These are phyloP conservation scores for Hymenotorrendiella dingleyae DNA, from an alignment of 2,329 filamentous ascomycete species.

Conservation along the genomic window DNA sequence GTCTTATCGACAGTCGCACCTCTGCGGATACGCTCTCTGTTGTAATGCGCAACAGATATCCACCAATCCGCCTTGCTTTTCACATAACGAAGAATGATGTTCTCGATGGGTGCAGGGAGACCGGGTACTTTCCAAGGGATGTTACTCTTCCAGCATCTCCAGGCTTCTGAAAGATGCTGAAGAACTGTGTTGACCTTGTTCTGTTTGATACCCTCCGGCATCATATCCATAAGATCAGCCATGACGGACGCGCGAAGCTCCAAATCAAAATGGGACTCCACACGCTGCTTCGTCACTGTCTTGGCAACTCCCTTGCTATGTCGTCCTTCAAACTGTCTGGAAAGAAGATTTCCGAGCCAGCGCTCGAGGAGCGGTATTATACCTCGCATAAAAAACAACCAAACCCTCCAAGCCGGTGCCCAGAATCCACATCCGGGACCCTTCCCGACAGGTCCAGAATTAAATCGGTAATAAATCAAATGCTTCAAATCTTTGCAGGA, in stretches of 20 bases:
- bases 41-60: slow-evolving; percentile 98
- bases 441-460: slow-evolving; percentile 92
- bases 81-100: slow-evolving; percentile 96
- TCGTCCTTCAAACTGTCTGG: slow-evolving; percentile 94
- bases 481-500: slow-evolving; percentile 99
- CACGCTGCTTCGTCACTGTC: slow-evolving; percentile 97
- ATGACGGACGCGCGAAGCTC: slow-evolving; percentile 97
- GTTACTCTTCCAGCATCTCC: slow-evolving; percentile 99
- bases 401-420: slow-evolving; percentile 97
- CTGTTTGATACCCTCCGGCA: slow-evolving; percentile 99
- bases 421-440: slow-evolving; percentile 98
- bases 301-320: slow-evolving; percentile 99
- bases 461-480: slow-evolving; percentile 98
- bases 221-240: slow-evolving; percentile 99
- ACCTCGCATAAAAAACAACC: slow-evolving; percentile 98
- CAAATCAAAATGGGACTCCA: slow-evolving; percentile 96
- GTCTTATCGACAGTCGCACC: slow-evolving; percentile 98
- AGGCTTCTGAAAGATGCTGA: slow-evolving; percentile 95
- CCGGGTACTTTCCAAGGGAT: slow-evolving; percentile 99
- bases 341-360: slow-evolving; percentile 95
- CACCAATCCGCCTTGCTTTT: slow-evolving; percentile 99
- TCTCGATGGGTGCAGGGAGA: slow-evolving; percentile 92
- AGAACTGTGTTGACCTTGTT: slow-evolving; percentile 98
- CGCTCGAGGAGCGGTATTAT: slow-evolving; percentile 95
- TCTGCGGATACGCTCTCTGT: slow-evolving; percentile 90